phyloP scores from a whole-genome alignment of 2,329 filamentous ascomycete genomes.

The Fusarium metavorans region DNA sequence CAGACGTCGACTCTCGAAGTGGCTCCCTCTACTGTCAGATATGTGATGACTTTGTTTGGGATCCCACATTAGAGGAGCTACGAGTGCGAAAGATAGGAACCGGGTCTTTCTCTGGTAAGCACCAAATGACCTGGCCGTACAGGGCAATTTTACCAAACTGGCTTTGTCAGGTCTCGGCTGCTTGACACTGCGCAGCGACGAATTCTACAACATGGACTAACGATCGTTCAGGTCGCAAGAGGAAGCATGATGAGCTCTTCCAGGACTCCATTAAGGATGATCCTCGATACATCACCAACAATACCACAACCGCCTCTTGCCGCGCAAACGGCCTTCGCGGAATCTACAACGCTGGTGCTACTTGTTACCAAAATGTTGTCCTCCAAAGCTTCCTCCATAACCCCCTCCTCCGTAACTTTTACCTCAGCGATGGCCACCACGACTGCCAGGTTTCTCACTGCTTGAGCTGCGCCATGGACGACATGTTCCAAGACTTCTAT shows the following conservation, averaged over 20 bases:
- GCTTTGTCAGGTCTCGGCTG: not conserved
- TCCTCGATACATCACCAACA: conserved; percentile 79
- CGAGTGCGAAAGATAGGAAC: conserved; percentile 77
- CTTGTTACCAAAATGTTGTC: conserved; percentile 97
- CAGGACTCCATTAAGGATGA: conserved; percentile 76
- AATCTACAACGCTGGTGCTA: conserved; percentile 98
- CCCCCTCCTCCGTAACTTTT: conserved; percentile 90
- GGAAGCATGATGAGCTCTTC: conserved; percentile 80
- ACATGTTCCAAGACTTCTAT: conserved; percentile 80
- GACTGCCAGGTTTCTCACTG: conserved; percentile 76
- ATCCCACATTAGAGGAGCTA: conserved; percentile 82
- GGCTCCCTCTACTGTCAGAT: conserved; percentile 84
- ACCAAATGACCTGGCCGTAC: not conserved
- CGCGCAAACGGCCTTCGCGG: conserved; percentile 89
- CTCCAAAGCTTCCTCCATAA: conserved; percentile 95
- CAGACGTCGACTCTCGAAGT: conserved; percentile 82
- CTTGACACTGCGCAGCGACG: not conserved
- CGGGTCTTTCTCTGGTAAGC: conserved; percentile 72
- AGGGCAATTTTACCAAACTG: not conserved
- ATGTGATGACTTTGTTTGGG: conserved; percentile 86
- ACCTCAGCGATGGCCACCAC: conserved; percentile 90
- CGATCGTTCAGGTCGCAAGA: conserved; percentile 69
- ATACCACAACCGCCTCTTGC: conserved; percentile 84
- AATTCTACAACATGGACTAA: conserved; percentile 4
- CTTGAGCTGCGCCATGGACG: conserved; percentile 77